Base-by-base conservation (phyloP, 2,329 filamentous ascomycete genomes). In the Tolypocladium guangdongense region DNA sequence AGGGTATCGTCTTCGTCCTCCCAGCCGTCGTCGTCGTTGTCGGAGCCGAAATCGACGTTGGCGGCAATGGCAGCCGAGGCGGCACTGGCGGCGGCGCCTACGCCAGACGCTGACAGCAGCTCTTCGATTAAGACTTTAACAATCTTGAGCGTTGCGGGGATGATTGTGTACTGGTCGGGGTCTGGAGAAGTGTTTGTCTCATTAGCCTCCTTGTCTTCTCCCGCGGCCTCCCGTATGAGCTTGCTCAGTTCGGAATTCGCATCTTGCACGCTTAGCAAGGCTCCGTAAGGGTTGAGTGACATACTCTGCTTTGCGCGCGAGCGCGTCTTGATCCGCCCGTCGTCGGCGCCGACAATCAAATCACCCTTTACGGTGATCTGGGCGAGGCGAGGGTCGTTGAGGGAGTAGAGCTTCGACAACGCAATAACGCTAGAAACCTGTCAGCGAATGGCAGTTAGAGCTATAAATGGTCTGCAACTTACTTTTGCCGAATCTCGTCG, bases 401-500 rank as follows among this genome's bases (percentile, higher is more conserved):
- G 78, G 52, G 86, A 85, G 68, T 93, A 97, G 3, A 99, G 76
- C 65, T 95, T 96, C 0, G 90, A 91, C 2, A 99, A 79, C 7
- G 93, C 93, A 61, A 96, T 92, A 55, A 96, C 89, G 64, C 88
- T 92, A 61, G 7, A 37, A 20, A 18, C 38, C 47, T 32, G 59
- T 75, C 63, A 74, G 70, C 30, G 30, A 22, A 32, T 11, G 20
- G 5, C 38, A 27, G 0, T 6, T 2, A 18, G 18, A 10, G 10
- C 12, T 14, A 12, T n/a, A 32, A 16, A n/a, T 24, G 47, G 20
- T 12, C 32, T 20, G 12, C 24, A 3, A 75, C 84, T 69, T 75
- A 91, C 88, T 97, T 99, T 69, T 96, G 90, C 61, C 91, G 83
- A 62, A 97, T 97, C 69, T 96, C 92, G 63, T 97, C 91, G 62